These are phyloP conservation scores for Saccharomycopsis hybrid DNA, from an alignment of 1,139 yeast genomes.

Conservation along the genomic window DNA sequence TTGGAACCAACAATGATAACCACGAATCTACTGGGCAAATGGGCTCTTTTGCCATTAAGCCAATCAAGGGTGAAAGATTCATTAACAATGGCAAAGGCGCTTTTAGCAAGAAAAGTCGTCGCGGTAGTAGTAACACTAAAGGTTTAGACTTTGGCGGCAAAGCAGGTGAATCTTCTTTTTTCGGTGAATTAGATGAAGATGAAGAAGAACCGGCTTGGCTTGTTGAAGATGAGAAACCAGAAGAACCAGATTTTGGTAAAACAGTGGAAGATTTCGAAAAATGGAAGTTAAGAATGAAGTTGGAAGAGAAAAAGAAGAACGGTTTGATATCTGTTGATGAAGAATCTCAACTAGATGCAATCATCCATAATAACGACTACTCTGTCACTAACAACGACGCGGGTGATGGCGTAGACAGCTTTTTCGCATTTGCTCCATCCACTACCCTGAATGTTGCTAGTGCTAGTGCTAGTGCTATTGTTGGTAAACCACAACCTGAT, in stretches of 20 bases:
- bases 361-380: slow-evolving; percentile 15
- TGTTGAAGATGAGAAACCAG: slow-evolving; percentile 24
- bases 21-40: slow-evolving; percentile 23
- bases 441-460: too few relatives aligned
- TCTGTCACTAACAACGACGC: slow-evolving; percentile 23
- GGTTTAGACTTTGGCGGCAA: slow-evolving; percentile 15
- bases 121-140: slow-evolving; percentile 21
- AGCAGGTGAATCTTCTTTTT: too few relatives aligned
- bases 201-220: slow-evolving; percentile 33
- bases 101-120: slow-evolving; percentile 18
- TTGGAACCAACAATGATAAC: slow-evolving; percentile 1
- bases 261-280: slow-evolving; percentile 66
- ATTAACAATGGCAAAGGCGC: not conserved
- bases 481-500: too few relatives aligned
- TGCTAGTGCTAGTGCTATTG: too few relatives aligned
- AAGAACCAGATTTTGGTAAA: slow-evolving; percentile 40
- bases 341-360: slow-evolving; percentile 13
- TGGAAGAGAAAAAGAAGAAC: slow-evolving; percentile 46
- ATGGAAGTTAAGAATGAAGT: slow-evolving; percentile 60
- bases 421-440: too few relatives aligned
- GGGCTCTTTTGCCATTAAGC: slow-evolving; percentile 22
- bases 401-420: slow-evolving; percentile 46
- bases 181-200: slow-evolving; percentile 17
- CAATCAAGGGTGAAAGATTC: slow-evolving; percentile 1
- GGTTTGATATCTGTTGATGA: slow-evolving; percentile 38